phyloP scores from a whole-genome alignment of 2,329 filamentous ascomycete genomes.

The Aschersonia sp. region DNA sequence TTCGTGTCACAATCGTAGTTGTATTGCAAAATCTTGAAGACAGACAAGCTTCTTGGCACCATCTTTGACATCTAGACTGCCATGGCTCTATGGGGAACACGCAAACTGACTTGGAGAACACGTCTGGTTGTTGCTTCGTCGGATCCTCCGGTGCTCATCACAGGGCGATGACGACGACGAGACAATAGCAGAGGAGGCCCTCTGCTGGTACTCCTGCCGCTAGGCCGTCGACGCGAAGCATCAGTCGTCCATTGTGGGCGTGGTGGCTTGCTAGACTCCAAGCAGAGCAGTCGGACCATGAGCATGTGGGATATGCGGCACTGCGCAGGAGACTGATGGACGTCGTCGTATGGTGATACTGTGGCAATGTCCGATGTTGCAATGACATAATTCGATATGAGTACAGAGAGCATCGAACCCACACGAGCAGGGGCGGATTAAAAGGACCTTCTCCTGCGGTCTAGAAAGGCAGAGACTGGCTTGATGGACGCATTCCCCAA shows the following conservation, averaged over 20 bases:
- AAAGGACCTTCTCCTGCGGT: not conserved
- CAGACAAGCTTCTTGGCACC: no score
- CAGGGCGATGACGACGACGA: no score
- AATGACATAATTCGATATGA: not conserved
- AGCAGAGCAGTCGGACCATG: not conserved
- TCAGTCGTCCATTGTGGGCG: not conserved
- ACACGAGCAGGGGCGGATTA: not conserved
- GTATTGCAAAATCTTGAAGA: no score
- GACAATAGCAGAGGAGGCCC: no score
- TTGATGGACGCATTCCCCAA: not conserved
- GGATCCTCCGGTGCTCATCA: no score
- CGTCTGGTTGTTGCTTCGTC: no score
- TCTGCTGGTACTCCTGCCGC: no score
- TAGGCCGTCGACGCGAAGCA: no score
- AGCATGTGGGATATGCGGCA: not conserved
- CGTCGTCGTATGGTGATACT: not conserved
- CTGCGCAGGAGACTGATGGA: not conserved
- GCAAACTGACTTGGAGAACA: no score
- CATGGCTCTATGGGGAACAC: no score
- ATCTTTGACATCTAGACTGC: no score
- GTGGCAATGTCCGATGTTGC: not conserved
- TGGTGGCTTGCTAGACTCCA: not conserved
- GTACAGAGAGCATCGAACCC: not conserved
- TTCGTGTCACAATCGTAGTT: no score
- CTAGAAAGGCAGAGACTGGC: not conserved